These are phyloP conservation scores for Alisma plantagoaquatica DNA, from an alignment of 106 monocot genomes.

Conservation along the genomic window DNA sequence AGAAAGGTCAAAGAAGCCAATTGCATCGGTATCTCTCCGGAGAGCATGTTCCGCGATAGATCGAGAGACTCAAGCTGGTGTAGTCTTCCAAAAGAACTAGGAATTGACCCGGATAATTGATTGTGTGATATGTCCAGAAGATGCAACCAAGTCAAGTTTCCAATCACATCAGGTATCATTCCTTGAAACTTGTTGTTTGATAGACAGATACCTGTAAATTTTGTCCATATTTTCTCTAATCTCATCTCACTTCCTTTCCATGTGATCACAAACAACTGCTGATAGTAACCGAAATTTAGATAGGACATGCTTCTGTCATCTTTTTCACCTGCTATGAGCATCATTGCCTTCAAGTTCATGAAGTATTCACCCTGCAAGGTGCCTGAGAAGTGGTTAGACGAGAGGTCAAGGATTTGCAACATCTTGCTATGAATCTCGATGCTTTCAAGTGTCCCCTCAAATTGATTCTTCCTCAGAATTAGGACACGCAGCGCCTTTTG, in stretches of 20 bases:
- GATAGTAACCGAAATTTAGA: slow-evolving; percentile 19
- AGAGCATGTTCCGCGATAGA: slow-evolving; percentile 48
- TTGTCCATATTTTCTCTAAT: slow-evolving; percentile 29
- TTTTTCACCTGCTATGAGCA: no score
- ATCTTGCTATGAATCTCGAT: no score
- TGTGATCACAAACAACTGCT: slow-evolving; percentile 31
- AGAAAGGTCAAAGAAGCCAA: slow-evolving; percentile 46
- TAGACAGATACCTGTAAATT: slow-evolving; percentile 45
- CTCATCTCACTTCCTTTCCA: slow-evolving; percentile 37
- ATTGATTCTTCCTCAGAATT: slow-evolving; percentile 46
- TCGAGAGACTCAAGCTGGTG: slow-evolving; percentile 50
- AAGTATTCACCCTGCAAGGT: slow-evolving; percentile 21
- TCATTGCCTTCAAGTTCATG: slow-evolving; percentile 40
- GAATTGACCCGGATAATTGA: slow-evolving; percentile 33
- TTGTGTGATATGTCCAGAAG: slow-evolving; percentile 60
- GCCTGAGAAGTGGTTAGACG: slow-evolving; percentile 60
- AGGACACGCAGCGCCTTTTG: slow-evolving; percentile 34
- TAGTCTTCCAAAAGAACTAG: slow-evolving; percentile 23
- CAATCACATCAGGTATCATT: slow-evolving; percentile 35
- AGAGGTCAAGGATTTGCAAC: slow-evolving; percentile 56
- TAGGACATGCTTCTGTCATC: background rate
- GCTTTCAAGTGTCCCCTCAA: slow-evolving; percentile 31
- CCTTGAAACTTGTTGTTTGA: slow-evolving; percentile 61
- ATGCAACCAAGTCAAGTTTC: slow-evolving; percentile 21
- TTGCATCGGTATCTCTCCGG: slow-evolving; percentile 37